These are phyloP conservation scores for Calonectria ilicicola DNA, from an alignment of 2,329 filamentous ascomycete species.

Conservation along the genomic window DNA sequence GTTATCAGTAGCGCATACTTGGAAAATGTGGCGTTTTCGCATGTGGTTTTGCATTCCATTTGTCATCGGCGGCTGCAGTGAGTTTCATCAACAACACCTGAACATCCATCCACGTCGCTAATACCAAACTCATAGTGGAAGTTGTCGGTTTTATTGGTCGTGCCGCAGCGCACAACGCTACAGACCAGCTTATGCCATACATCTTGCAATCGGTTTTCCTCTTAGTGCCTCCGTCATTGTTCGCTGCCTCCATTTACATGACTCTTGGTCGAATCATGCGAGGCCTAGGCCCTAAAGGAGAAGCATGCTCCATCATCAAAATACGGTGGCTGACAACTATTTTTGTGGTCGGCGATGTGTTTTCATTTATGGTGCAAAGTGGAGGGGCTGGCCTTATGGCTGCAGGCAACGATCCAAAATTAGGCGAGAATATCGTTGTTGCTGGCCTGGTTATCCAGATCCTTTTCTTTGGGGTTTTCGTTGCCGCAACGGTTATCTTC, in stretches of 20 bases:
- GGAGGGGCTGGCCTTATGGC: constrained; percentile 45
- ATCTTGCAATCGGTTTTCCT: constrained; percentile 49
- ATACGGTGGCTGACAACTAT: constrained; percentile 33
- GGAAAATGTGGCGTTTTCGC: background rate
- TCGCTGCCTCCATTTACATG: constrained; percentile 53
- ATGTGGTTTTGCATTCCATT: background rate
- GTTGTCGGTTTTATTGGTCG: background rate
- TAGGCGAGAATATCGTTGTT: constrained; percentile 56
- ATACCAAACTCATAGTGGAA: background rate
- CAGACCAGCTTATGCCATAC: constrained; percentile 37
- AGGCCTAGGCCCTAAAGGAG: constrained; percentile 49
- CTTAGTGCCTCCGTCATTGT: constrained; percentile 51
- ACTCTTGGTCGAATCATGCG: background rate
- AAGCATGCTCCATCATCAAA: background rate
- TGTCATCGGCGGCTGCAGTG: background rate
- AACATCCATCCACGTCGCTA: background rate
- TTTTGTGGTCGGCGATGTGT: constrained; percentile 29
- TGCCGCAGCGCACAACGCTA: background rate
- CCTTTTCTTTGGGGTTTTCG: constrained; percentile 64
- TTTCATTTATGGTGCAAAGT: constrained; percentile 30
- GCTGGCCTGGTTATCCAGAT: constrained; percentile 66
- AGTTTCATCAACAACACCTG: background rate
- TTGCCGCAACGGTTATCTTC: constrained; percentile 35
- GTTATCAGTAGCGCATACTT: background rate
- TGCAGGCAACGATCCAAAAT: constrained; percentile 46